Conservation (phyloP, 805 yeast genomes). For the Nakazawaea ambrosiae region DNA sequence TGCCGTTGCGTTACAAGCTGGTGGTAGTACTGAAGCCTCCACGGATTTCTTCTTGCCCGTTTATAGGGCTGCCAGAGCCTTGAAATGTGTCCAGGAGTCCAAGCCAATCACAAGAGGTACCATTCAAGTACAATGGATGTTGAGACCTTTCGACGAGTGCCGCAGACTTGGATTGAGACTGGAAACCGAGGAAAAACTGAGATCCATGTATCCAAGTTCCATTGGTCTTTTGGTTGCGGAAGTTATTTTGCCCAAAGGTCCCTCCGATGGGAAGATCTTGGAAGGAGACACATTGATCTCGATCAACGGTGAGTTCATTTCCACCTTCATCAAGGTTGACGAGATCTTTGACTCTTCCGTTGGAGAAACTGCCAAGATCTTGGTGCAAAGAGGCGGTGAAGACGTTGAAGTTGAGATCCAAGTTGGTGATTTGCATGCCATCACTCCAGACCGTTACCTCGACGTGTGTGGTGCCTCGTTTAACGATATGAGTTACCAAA, state of each 20-base stretch:
- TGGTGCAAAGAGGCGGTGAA: constrained; percentile 70
- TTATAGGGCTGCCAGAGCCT: constrained; percentile 75
- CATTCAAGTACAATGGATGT: constrained; percentile 82
- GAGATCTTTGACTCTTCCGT: constrained; percentile 70
- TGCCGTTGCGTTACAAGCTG: constrained; percentile 91
- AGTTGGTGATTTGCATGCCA: constrained; percentile 72
- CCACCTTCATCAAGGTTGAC: constrained; percentile 75
- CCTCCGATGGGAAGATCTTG: constrained; percentile 62
- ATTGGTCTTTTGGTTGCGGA: constrained; percentile 84
- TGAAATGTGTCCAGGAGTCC: constrained; percentile 57
- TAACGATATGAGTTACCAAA: constrained; percentile 79
- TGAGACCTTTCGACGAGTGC: constrained; percentile 88
- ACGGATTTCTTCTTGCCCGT: constrained; percentile 90
- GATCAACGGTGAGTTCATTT: constrained; percentile 55
- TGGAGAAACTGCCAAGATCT: constrained; percentile 47
- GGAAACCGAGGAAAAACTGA: constrained; percentile 64
- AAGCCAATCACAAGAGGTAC: constrained; percentile 78
- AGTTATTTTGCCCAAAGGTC: constrained; percentile 77
- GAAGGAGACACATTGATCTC: constrained; percentile 85
- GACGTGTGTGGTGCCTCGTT: constrained; percentile 84
- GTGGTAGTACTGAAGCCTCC: constrained; percentile 86
- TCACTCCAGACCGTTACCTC: constrained; percentile 77
- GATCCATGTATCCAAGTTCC: constrained; percentile 61
- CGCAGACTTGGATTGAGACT: constrained; percentile 74
- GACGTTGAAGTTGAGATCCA: constrained; percentile 40